Base-by-base conservation (phyloP, 2,329 filamentous ascomycete genomes). In the Teratosphaeriaceae sp. region DNA sequence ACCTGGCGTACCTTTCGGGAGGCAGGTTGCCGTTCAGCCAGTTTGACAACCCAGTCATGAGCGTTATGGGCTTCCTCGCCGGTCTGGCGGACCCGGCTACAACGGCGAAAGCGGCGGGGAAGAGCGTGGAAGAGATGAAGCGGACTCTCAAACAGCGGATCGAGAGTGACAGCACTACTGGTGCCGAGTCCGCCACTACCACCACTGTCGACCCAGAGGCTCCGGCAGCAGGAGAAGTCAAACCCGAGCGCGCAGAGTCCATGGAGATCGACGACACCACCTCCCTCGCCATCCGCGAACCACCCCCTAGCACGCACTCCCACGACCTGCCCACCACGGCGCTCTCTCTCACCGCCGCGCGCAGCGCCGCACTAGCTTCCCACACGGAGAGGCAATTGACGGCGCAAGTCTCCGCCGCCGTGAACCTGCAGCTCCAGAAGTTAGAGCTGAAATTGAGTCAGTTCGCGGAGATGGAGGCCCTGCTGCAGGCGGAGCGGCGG, bases 331-430 rank as follows among this genome's bases (percentile, higher is more conserved):
- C 88, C 5, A 89, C 82, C 22, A 82, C 95, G 44, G 88, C 89
- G 2, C 76, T 98, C 38, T 88, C 87, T 15, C 79, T 89, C 7
- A 84, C 90, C 49, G 89, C 89, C 11, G 88, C 87, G 2, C 85
- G 92, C 47, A 80, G 89, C 1, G 84, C 85, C 6, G 92, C 84
- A 3, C 80, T 98, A 24, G 89, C 90, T 21, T 96, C 90, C 2
- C 88, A 97, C 56, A 90, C 97, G 65, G 92, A 98, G 66, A 85
- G 94, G 45, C 88, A 96, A 66, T 92, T 97, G 79, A 94, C 89
- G 16, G 85, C 88, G 13, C 79, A 97, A 36, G 87, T 98, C 8
- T 90, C 88, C 2, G 85, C 88, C 5, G 88, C 88, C 0, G 87
- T 95, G 40, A 98, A 98, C 61, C 76, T 94, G 11, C 90, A 87